Evolutionary conservation across 768 basidiomycete species (phyloP), one percentile per base, ranked within the genome.

Genomic region (Rubroboletus satanas): DNA sequence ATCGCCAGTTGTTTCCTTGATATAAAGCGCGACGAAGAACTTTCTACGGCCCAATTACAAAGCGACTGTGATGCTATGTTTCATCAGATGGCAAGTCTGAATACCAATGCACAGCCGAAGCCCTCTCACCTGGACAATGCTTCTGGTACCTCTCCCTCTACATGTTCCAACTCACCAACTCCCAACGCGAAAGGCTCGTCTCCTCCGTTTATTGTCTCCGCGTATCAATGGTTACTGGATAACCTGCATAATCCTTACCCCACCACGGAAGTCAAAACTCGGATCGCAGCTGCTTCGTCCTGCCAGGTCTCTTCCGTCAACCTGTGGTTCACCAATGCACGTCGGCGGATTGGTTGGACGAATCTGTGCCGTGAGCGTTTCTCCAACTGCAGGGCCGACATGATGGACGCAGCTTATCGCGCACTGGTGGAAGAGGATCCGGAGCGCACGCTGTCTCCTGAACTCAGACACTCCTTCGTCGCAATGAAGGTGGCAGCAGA

Each of bases 211-310:
- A 41, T 64, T 1, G 7, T n/a, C 5, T 0, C 68, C 1, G 67
- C 73, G 0, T 71, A 75, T 52, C 53, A 46, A 4, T 83, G 81
- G 81, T 58, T 83, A 1, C 21, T 79, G 1, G 42, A 62, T 0
- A 77, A 84, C 43, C 48, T 83, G 0, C 75, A 80, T 43, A 74
- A 82, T 55, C 83, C 83, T 0, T 84, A 84, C 52, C 83, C 83
- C 0, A 59, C 73, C 5, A 0, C 55, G 5, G 17, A 63, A 66
- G 14, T 51, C 66, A 18, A 74, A 39, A 57, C 74, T 2, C 51
- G 12, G 0, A 46, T 64, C 0, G 60, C 62, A 5, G 63, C 74
- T 0, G 58, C 64, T 0, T 68, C 60, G 33, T 26, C 56, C 59
- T 10, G 21, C 54, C 3, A 71, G 61, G 11, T 56, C 0, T 56